phyloP scores from a whole-genome alignment of 129 eudicot genomes.

The Arctium lappa region DNA sequence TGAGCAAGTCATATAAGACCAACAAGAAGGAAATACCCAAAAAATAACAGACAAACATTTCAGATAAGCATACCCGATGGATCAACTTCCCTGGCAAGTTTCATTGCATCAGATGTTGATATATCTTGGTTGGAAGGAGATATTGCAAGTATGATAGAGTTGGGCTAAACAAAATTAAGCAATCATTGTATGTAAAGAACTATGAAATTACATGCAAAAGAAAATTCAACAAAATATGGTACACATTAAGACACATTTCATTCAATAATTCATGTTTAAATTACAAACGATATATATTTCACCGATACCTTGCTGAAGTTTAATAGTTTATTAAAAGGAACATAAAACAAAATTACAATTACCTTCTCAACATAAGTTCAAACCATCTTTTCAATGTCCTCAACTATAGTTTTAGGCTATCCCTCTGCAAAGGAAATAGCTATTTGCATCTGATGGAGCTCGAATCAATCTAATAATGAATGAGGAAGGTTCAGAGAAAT shows the following conservation, averaged over 20 bases:
- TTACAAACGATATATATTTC: neutral
- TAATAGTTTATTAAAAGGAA: neutral
- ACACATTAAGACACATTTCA: neutral
- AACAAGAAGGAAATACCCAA: neutral
- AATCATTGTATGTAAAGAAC: neutral
- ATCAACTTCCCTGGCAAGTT: conserved; percentile 70
- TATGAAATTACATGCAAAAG: neutral
- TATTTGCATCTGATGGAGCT: conserved; percentile 1
- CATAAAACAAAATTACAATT: neutral
- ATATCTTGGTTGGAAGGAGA: conserved; percentile 87
- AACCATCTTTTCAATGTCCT: conserved; percentile 90
- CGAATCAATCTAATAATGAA: neutral
- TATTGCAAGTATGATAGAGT: conserved; percentile 70
- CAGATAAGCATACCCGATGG: conserved; percentile 42
- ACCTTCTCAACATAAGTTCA: conserved; percentile 85
- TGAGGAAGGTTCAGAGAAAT: neutral
- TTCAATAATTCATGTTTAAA: neutral
- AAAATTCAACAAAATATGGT: neutral
- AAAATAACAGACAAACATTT: neutral
- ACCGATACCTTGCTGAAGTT: neutral
- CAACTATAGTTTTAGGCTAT: conserved; percentile 68
- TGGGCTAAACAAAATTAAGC: conserved; percentile 41
- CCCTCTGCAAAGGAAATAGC: conserved; percentile 58
- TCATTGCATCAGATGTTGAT: conserved; percentile 75
- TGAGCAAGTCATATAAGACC: neutral